Evolutionary conservation across 2,329 filamentous ascomycete genomes (phyloP), one percentile per base, ranked within the genome.

Genomic region (Aspergillus jensenii): DNA sequence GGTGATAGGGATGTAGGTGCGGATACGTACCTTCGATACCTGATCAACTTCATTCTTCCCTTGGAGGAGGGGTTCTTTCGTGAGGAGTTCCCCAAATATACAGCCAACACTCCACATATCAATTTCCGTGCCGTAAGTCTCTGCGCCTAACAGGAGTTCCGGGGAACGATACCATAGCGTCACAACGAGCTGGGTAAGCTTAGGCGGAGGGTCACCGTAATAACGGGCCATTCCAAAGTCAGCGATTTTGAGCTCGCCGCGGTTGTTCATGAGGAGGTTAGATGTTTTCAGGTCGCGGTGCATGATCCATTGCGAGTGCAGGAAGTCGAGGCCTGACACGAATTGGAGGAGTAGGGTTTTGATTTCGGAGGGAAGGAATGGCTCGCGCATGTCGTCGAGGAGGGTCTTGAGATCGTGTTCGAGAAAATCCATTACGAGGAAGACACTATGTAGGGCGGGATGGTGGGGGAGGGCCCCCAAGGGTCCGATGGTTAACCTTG

Each of bases 201-300:
- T 89, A 1, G 87, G 83, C 0, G 87, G 81, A 4, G 93, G 92
- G 65, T 91, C 87, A 51, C 90, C 90, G 56, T 90, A 90, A 77
- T 95, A 95, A 27, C 95, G 86, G 3, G 95, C 93, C 91, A 99
- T 97, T 74, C 95, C 95, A 71, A 99, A 99, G 76, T 99, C 95
- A 59, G 95, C 95, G 63, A 99, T 88, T 76, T 97, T 97, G 75
- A 99, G 88, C 73, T 90, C 88, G 46, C 95, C 95, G 46, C 92
- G 90, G 79, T 98, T 98, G 79, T 91, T 96, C 77, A 99, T 89
- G 47, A 99, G 87, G 47, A 99, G 87, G 70, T 96, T 96, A 49
- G 90, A 93, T 3, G 92, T 96, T 76, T 96, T 96, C 68, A 96
- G 86, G 76, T 97, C 93, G 56, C 93, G 91, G 77, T 95, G 92